phyloP scores from a whole-genome alignment of 2,329 filamentous ascomycete genomes.

The Lasiodiplodia gonubiensis region DNA sequence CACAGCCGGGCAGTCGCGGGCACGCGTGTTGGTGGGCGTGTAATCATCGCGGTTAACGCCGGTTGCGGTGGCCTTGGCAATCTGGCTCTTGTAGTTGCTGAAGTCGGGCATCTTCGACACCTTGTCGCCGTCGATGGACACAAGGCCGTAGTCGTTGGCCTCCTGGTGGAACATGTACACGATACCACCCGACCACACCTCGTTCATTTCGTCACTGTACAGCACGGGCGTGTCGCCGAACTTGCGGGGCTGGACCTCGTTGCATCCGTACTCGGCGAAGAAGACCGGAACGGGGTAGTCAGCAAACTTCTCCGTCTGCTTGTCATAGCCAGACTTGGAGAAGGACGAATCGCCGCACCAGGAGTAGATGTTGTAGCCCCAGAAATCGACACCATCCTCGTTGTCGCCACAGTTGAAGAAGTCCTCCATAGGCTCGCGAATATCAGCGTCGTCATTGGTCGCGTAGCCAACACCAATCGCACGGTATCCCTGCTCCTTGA shows the following conservation, averaged over 20 bases:
- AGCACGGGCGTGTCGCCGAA: slow-evolving; percentile 87
- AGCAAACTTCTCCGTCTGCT: slow-evolving; percentile 83
- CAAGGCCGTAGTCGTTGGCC: slow-evolving; percentile 84
- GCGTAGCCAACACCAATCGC: slow-evolving; percentile 91
- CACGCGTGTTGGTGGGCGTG: slow-evolving; percentile 71
- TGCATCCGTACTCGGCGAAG: slow-evolving; percentile 99
- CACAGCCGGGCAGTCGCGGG: slow-evolving; percentile 73
- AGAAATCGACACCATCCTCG: slow-evolving; percentile 82
- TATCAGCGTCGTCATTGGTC: slow-evolving; percentile 87
- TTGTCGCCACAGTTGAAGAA: slow-evolving; percentile 89
- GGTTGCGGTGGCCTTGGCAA: slow-evolving; percentile 70
- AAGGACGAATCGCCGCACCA: slow-evolving; percentile 92
- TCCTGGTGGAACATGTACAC: slow-evolving; percentile 99
- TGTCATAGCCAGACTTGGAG: slow-evolving; percentile 76
- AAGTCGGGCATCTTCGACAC: slow-evolving; percentile 77
- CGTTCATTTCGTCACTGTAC: slow-evolving; percentile 80
- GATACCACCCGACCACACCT: slow-evolving; percentile 92
- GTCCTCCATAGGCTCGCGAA: slow-evolving; percentile 79
- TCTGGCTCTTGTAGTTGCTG: slow-evolving; percentile 70
- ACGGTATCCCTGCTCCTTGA: slow-evolving; percentile 78
- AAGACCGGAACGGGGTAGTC: slow-evolving; percentile 94
- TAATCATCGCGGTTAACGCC: slow-evolving; percentile 71
- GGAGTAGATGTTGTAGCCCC: slow-evolving; percentile 99
- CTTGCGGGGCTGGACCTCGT: slow-evolving; percentile 70
- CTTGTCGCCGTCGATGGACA: slow-evolving; percentile 63